Evolutionary conservation across 495 filamentous ascomycete species (phyloP).

Genomic region (Opeltia flavorubescens): DNA sequence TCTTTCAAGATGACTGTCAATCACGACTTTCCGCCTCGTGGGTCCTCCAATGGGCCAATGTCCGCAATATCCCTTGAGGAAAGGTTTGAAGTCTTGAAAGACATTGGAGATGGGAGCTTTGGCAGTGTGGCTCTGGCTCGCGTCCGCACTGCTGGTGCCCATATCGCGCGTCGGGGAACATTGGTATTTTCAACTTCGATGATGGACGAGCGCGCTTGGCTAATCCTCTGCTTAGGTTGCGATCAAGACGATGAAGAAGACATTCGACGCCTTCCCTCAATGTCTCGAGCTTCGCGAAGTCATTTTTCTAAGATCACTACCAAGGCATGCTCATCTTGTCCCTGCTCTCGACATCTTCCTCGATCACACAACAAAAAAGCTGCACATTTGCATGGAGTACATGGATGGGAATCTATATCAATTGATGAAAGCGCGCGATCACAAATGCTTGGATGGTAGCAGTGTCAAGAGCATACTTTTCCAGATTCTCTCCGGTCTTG

Average conservation of each 20-base stretch:
- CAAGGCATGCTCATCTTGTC: constrained; percentile 78
- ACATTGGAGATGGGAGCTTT: constrained; percentile 97
- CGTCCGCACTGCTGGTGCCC: constrained; percentile 77
- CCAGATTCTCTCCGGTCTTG: constrained; percentile 89
- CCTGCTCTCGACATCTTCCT: constrained; percentile 98
- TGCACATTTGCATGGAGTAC: constrained; percentile 98
- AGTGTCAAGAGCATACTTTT: constrained; percentile 97
- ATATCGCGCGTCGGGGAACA: constrained; percentile 78
- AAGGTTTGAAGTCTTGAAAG: constrained; percentile 91
- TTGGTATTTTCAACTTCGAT: constrained; percentile 47
- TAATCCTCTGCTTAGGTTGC: constrained; percentile 55
- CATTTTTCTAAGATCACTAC: constrained; percentile 83
- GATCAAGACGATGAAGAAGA: constrained; percentile 99
- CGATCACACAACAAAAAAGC: constrained; percentile 84
- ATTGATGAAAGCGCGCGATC: constrained; percentile 94
- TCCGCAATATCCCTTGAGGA: constrained; percentile 52
- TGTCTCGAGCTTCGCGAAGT: constrained; percentile 92
- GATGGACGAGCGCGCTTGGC: constrained; percentile 6
- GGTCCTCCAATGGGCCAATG: constrained; percentile 34
- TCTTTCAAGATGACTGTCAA: constrained; percentile 48
- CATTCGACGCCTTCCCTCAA: constrained; percentile 78
- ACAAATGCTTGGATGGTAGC: constrained; percentile 76
- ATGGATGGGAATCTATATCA: constrained; percentile 99
- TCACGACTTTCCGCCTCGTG: constrained; percentile 47
- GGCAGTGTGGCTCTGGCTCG: constrained; percentile 88